Evolutionary conservation across 768 basidiomycete genomes (phyloP), one percentile per base, ranked within the genome.

Genomic region (Calvatia gigantea): DNA sequence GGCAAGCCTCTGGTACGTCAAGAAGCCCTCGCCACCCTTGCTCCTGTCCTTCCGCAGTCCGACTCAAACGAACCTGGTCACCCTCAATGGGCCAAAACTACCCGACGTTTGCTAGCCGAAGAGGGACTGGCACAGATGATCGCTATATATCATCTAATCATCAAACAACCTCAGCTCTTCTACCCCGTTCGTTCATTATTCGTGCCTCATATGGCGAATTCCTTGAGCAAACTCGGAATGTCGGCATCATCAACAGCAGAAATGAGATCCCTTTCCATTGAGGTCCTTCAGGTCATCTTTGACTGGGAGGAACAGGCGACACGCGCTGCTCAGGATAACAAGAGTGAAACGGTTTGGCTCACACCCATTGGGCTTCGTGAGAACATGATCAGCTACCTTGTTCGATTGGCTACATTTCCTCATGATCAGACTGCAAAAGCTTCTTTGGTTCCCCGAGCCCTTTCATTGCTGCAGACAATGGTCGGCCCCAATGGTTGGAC

Each of bases 151-250:
- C 89, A 95, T 58, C 82, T 99, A 51, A 87, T 99, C 54, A 87
- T 93, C 59, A 89, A 93, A 57, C 94, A 98, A 58, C 85, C 91
- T 0, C 82, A 92, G 50, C 77, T 97, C 7, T 99, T 98, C 73
- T 98, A 89, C 74, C 87, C 91, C 38, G 91, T 94, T 55, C 88
- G 97, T 38, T 88, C 91, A 2, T 75, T 97, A 7, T 98, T 98
- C 70, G 83, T 98, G 12, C 89, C 94, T 0, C 90, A 94, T 65
- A 94, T 99, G 74, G 90, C 95, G 37, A 89, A 89, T 64, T 91
- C 91, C 8, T 76, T 99, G 59, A 80, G 81, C 51, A 95, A 94
- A 68, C 79, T 98, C 5, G 94, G 94, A n/a, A 81, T 95, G 65
- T 80, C 85, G 15, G 70, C 81, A 2, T 76, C 80, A 3, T 82